These are phyloP conservation scores for Cicer chorassanicum DNA, from an alignment of 306 rosid genomes.

Conservation along the genomic window DNA sequence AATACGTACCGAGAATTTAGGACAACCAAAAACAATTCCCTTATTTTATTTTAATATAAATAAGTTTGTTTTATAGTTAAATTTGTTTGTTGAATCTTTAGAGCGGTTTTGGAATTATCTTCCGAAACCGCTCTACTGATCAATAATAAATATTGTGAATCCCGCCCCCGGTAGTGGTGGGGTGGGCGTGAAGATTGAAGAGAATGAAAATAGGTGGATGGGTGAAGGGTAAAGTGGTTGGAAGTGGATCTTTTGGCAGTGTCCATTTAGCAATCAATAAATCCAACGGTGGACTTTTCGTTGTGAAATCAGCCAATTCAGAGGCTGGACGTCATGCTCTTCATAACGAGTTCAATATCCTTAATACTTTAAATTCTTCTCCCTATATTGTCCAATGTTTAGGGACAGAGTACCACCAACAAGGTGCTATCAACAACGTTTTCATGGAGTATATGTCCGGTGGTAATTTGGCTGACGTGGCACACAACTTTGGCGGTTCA, in stretches of 20 bases:
- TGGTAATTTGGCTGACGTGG: slow-evolving; percentile 65
- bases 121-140: slow-evolving; percentile 57
- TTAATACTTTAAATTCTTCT: slow-evolving; percentile 40
- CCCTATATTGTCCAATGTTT: slow-evolving; percentile 56
- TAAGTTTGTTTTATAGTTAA: background rate
- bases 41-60: background rate
- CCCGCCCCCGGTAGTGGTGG: background rate
- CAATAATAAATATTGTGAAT: no score
- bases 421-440: slow-evolving; percentile 43
- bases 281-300: slow-evolving; percentile 62
- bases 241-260: slow-evolving; percentile 65
- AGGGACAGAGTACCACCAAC: slow-evolving; percentile 51
- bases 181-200: background rate
- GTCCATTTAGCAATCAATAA: slow-evolving; percentile 70
- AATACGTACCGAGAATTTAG: slow-evolving; percentile 22
- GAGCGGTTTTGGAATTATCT: slow-evolving; percentile 62
- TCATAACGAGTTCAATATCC: slow-evolving; percentile 57
- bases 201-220: slow-evolving; percentile 44
- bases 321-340: slow-evolving; percentile 46
- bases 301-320: slow-evolving; percentile 57
- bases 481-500: slow-evolving; percentile 62
- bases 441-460: slow-evolving; percentile 76
- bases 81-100: slow-evolving; percentile 6
- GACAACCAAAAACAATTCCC: slow-evolving; percentile 28
- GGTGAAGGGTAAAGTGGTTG: slow-evolving; percentile 68